Evolutionary conservation across 2,329 filamentous ascomycete genomes (phyloP).

Genomic region (Nemania abortiva): DNA sequence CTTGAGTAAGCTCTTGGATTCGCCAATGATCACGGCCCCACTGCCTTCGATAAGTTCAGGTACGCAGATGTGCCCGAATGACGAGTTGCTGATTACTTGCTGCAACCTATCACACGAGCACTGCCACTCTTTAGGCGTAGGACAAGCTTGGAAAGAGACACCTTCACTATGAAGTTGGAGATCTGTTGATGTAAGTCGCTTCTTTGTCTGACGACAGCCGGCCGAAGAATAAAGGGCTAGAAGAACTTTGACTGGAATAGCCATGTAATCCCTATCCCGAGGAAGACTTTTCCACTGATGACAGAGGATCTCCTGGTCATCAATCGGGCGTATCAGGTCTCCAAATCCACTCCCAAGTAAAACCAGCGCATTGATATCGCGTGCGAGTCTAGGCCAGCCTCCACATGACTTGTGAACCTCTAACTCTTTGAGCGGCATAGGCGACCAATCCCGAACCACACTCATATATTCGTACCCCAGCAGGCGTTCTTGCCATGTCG

Average conservation of each 20-base stretch:
- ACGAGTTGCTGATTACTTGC: neutral
- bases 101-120: neutral
- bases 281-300: neutral
- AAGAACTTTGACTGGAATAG: neutral
- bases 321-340: neutral
- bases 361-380: neutral
- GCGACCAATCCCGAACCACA: neutral
- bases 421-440: neutral
- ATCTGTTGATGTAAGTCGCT: neutral
- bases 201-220: neutral
- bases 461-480: neutral
- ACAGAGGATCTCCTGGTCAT: neutral
- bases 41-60: neutral
- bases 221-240: neutral
- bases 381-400: neutral
- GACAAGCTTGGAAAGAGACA: neutral
- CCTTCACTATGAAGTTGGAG: neutral
- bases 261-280: neutral
- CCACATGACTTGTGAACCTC: slow-evolving; percentile 1
- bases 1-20: neutral
- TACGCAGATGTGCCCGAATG: neutral
- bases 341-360: neutral
- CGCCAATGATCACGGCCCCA: neutral
- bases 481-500: neutral
- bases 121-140: neutral